Base-by-base conservation (phyloP, 768 basidiomycete species). In the Pilatotrama ljubarskyi region DNA sequence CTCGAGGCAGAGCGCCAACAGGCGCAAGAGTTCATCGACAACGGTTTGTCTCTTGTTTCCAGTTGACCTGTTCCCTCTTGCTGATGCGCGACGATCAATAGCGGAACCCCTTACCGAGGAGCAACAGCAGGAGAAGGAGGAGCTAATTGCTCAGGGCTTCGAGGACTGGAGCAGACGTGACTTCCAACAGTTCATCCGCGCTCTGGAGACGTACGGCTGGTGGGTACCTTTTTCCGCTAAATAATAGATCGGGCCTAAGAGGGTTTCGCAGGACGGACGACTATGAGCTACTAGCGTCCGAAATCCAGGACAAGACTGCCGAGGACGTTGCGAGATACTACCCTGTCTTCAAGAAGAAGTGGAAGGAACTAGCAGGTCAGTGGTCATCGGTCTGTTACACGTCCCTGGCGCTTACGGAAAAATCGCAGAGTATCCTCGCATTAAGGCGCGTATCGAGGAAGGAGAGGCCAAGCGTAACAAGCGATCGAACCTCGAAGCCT, bases 101-200 rank as follows among this genome's bases (percentile, higher is more conserved):
- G 96, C 96, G 37, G 94, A 93, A 64, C 89, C 91, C 1, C 78
- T 98, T 38, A 95, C 88, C 0, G 95, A 98, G 65, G 92, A 93
- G 47, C 95, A 99, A 68, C 75, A 84, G 63, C 81, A 83, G 5
- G 79, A 84, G 70, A 98, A 96, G 75, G 93, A 96, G 29, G 82
- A 80, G 44, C 84, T 90, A 29, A 83, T 85, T 7, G 80, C 78
- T 32, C 78, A 88, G 55, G 95, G 95, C 15, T 98, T 98, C 77
- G 83, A 86, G 32, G 86, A 90, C 64, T 98, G 96, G 96, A 91
- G 87, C 71, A 83, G 92, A 65, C 84, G 93, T 37, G 95, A 98
- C 70, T 98, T 95, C 78, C 94, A 95, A 68, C 91, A 90, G 68
- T 91, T 98, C 68, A 80, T 95, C 47, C 83, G 86, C 40, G 91